phyloP scores from a whole-genome alignment of 495 filamentous ascomycete genomes.

The Emericellopsis terricola region DNA sequence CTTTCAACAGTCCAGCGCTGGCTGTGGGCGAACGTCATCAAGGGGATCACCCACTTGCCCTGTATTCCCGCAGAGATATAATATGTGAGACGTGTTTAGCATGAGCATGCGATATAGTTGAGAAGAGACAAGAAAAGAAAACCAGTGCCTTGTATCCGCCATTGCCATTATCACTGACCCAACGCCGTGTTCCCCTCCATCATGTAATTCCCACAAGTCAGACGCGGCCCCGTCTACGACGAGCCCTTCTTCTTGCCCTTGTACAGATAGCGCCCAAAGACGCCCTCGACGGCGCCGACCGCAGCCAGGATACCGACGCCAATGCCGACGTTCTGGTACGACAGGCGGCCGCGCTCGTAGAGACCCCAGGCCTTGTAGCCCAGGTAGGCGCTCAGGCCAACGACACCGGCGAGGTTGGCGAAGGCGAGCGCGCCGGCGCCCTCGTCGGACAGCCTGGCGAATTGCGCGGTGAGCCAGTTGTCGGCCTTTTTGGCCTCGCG shows the following conservation, averaged over 20 bases:
- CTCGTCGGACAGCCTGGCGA: constrained; percentile 13
- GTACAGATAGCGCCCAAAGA: constrained; percentile 16
- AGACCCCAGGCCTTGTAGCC: constrained; percentile 27
- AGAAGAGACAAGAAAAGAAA: not conserved
- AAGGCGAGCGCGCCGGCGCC: constrained; percentile 16
- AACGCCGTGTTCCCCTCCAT: too few species aligned
- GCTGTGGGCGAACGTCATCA: too few species aligned
- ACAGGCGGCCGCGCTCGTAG: constrained; percentile 46
- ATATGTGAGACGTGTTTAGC: too few species aligned
- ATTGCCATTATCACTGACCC: too few species aligned
- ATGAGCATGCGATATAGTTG: too few species aligned
- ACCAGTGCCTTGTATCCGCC: not conserved
- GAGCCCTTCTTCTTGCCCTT: constrained; percentile 1
- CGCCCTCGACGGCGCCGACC: constrained; percentile 21
- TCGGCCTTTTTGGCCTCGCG: constrained; percentile 16
- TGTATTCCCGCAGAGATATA: too few species aligned
- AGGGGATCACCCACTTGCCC: too few species aligned
- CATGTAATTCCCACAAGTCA: too few species aligned
- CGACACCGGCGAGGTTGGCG: constrained; percentile 21
- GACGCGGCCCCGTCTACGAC: not conserved
- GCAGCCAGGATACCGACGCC: constrained; percentile 32
- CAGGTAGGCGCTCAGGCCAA: constrained; percentile 25
- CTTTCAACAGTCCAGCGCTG: too few species aligned
- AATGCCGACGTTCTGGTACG: constrained; percentile 49
- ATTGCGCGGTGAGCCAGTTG: constrained; percentile 16